phyloP scores from a whole-genome alignment of 2,329 filamentous ascomycete species.

The Lomentospora prolificans region DNA sequence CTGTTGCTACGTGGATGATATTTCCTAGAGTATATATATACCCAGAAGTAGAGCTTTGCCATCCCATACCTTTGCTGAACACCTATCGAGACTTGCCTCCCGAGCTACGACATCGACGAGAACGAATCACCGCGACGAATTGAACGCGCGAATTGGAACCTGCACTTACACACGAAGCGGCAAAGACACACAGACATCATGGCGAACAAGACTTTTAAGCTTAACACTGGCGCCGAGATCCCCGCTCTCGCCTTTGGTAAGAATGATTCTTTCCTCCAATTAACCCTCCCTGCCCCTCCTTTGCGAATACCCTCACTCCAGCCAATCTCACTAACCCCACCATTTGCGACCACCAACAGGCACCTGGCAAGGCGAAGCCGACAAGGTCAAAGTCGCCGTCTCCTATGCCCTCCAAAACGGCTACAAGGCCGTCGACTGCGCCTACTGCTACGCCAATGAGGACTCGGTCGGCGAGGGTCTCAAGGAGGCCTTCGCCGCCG shows the following conservation, averaged over 20 bases:
- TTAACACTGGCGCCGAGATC: slow-evolving; percentile 55
- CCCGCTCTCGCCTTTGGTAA: slow-evolving; percentile 54
- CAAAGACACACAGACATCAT: not conserved
- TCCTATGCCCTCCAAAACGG: slow-evolving; percentile 45
- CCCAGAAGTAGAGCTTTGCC: no score
- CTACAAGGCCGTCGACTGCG: slow-evolving; percentile 57
- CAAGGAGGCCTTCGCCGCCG: slow-evolving; percentile 58
- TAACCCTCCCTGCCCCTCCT: not conserved
- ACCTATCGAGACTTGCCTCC: no score
- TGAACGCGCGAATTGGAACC: not conserved
- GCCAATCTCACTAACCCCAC: no score
- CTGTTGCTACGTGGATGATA: no score
- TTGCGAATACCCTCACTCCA: no score
- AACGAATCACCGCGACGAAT: not conserved
- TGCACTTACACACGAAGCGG: not conserved
- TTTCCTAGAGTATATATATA: no score
- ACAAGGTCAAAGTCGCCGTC: slow-evolving; percentile 49
- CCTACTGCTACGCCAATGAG: slow-evolving; percentile 74
- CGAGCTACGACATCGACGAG: not conserved
- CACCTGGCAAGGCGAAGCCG: slow-evolving; percentile 54
- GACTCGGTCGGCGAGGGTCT: slow-evolving; percentile 72
- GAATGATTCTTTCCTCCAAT: slow-evolving; percentile 10
- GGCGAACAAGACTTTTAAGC: slow-evolving; percentile 35
- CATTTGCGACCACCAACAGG: slow-evolving; percentile 32
- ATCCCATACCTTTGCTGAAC: no score